Evolutionary conservation across 2,329 filamentous ascomycete species (phyloP).

Genomic region (Elsinoe perseae): DNA sequence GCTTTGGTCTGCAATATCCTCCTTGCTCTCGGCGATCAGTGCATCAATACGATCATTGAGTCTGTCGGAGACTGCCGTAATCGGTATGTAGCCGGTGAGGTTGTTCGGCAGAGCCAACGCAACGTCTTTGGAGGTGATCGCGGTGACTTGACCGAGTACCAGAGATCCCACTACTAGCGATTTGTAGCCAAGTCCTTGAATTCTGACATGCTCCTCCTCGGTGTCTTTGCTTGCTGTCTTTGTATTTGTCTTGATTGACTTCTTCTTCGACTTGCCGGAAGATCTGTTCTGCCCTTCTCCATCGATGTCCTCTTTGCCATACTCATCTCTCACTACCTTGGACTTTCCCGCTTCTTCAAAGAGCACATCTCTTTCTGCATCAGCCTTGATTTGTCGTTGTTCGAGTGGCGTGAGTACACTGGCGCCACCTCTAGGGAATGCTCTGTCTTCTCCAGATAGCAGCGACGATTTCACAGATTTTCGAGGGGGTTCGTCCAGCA

Average conservation of each 20-base stretch:
- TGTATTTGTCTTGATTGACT: slow-evolving; percentile 37
- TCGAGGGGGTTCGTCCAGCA: slow-evolving; percentile 21
- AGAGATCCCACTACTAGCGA: slow-evolving; percentile 77
- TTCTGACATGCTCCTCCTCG: slow-evolving; percentile 50
- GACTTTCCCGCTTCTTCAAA: slow-evolving; percentile 69
- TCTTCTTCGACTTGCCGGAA: slow-evolving; percentile 47
- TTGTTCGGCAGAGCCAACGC: slow-evolving; percentile 86
- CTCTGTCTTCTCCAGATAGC: slow-evolving; percentile 68
- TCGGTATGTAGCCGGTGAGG: slow-evolving; percentile 76
- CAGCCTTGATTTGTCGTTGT: slow-evolving; percentile 90
- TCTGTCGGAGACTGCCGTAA: slow-evolving; percentile 81
- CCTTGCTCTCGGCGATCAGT: slow-evolving; percentile 53
- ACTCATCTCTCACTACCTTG: slow-evolving; percentile 44
- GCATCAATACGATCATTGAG: slow-evolving; percentile 69
- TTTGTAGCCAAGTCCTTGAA: slow-evolving; percentile 74
- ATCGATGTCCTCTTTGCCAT: slow-evolving; percentile 33
- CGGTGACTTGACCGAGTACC: slow-evolving; percentile 76
- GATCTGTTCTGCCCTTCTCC: slow-evolving; percentile 30
- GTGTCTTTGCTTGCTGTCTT: slow-evolving; percentile 35
- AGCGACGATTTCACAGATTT: slow-evolving; percentile 36
- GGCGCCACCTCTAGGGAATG: slow-evolving; percentile 88
- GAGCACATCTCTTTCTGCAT: slow-evolving; percentile 84
- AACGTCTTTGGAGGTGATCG: slow-evolving; percentile 72
- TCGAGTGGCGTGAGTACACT: slow-evolving; percentile 88
- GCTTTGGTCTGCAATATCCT: slow-evolving; percentile 48